phyloP scores from a whole-genome alignment of 2,329 filamentous ascomycete genomes.

The Tympanopsis confertula region DNA sequence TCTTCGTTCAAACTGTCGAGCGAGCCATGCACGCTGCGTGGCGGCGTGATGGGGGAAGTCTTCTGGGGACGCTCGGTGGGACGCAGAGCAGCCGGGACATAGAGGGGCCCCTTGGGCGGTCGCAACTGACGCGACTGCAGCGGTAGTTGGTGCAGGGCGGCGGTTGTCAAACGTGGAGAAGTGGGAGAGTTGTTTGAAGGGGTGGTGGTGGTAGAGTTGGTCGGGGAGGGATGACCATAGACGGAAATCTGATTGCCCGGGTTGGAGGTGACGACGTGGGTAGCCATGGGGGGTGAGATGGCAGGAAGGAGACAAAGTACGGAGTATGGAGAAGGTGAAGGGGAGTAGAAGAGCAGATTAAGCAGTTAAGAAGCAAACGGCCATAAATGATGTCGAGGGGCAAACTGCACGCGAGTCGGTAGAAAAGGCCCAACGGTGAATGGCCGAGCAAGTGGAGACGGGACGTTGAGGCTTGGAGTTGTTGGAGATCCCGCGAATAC shows the following conservation, averaged over 20 bases:
- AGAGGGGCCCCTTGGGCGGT: slow-evolving; percentile 46
- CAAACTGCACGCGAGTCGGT: no score
- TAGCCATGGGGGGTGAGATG: background rate
- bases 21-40: slow-evolving; percentile 40
- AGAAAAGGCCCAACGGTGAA: no score
- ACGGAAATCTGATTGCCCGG: slow-evolving; percentile 18
- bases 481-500: no score
- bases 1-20: slow-evolving; percentile 30
- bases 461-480: no score
- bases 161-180: slow-evolving; percentile 24
- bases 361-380: no score
- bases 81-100: slow-evolving; percentile 50
- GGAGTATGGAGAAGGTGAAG: background rate
- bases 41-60: slow-evolving; percentile 29
- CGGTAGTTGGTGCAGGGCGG: slow-evolving; percentile 16
- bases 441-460: no score
- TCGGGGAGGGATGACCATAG: slow-evolving; percentile 19
- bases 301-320: background rate
- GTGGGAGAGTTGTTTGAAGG: slow-evolving; percentile 40
- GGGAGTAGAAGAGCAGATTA: no score
- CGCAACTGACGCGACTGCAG: slow-evolving; percentile 42
- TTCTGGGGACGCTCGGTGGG: slow-evolving; percentile 41
- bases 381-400: no score
- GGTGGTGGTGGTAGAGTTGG: slow-evolving; percentile 32
- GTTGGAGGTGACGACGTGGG: slow-evolving; percentile 10